Base-by-base conservation (phyloP, 2,329 filamentous ascomycete genomes). In the Lachnellula willkommii region DNA sequence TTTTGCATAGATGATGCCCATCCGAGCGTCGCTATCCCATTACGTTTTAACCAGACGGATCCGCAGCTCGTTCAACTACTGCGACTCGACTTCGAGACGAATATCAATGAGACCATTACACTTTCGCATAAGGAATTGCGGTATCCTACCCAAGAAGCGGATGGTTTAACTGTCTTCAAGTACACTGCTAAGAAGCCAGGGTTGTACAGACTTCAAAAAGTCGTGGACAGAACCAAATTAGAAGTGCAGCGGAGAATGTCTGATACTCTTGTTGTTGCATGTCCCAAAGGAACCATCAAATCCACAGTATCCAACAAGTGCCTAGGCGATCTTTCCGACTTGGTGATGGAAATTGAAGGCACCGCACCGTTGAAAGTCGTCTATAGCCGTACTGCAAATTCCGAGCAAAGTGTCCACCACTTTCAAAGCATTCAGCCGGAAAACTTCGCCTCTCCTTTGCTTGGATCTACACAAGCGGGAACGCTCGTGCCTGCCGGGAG, bases 391-490 rank as follows among this genome's bases (percentile, higher is more conserved):
- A 87, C 85, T 6, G 85, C 96, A 64, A 96, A 97, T 64, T 84
- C 85, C 59, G 87, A 89, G 61, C 85, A 95, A 61, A 85, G 87
- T 64, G 89, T 89, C 58, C 90, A 92, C 63, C 90, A 93, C 60
- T 93, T 95, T 65, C 92, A 97, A 72, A 96, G 90, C 66, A 83
- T 99, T 46, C 92, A 96, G 65, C 92, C 94, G 0, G 91, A 96
- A 49, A 89, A 89, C 37, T 87, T 92, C 66, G 78, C 81, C 3
- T 95, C 90, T 1, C 90, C 91, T 1, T 76, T 95, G 37, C 73
- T 88, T n/a, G 80, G 80, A 50, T 78, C 83, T 46, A 76, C 79
- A 49, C 77, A 75, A 26, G 77, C 81, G 1, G 79, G 79, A 20
- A 79, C 79, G 17, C 69, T 91, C 43, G 75, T 87, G 43, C 73